These are phyloP conservation scores for Paxillus ammoniavirescens DNA, from an alignment of 768 basidiomycete genomes.

Conservation along the genomic window DNA sequence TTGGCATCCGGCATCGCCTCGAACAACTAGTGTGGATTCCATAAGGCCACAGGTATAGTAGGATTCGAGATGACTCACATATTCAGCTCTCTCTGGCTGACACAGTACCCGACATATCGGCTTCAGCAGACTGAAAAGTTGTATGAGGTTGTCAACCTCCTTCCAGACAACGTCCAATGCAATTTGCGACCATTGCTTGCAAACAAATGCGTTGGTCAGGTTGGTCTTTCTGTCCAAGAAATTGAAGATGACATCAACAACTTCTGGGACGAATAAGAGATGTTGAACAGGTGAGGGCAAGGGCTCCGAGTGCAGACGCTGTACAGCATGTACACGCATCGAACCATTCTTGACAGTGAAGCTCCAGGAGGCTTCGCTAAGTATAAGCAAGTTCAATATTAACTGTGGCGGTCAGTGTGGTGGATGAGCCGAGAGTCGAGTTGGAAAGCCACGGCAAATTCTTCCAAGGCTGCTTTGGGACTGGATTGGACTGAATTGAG, in stretches of 20 bases:
- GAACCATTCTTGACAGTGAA: neutral
- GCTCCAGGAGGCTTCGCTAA: too few species aligned
- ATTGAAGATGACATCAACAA: constrained; percentile 55
- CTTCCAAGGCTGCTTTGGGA: too few species aligned
- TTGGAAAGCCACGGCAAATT: too few species aligned
- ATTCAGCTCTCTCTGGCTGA: too few species aligned
- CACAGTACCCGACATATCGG: constrained; percentile 39
- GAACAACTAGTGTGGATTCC: too few species aligned
- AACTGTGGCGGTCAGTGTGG: too few species aligned
- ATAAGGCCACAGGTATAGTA: too few species aligned
- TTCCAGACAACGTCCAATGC: constrained; percentile 59
- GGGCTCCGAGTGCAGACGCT: neutral
- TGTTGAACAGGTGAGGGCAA: constrained; percentile 10
- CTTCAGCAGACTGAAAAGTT: constrained; percentile 48
- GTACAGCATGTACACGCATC: neutral
- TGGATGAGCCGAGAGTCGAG: too few species aligned
- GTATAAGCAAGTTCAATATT: too few species aligned
- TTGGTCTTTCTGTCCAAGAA: constrained; percentile 43
- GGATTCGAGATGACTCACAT: too few species aligned
- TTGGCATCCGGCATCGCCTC: too few species aligned
- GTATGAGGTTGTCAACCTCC: constrained; percentile 44
- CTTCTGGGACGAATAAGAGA: constrained; percentile 55
- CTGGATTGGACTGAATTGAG: too few species aligned
- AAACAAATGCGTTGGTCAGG: constrained; percentile 49
- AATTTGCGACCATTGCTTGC: constrained; percentile 56